These are phyloP conservation scores for Emmonsiellopsis sp. DNA, from an alignment of 2,329 filamentous ascomycete species.

Conservation along the genomic window DNA sequence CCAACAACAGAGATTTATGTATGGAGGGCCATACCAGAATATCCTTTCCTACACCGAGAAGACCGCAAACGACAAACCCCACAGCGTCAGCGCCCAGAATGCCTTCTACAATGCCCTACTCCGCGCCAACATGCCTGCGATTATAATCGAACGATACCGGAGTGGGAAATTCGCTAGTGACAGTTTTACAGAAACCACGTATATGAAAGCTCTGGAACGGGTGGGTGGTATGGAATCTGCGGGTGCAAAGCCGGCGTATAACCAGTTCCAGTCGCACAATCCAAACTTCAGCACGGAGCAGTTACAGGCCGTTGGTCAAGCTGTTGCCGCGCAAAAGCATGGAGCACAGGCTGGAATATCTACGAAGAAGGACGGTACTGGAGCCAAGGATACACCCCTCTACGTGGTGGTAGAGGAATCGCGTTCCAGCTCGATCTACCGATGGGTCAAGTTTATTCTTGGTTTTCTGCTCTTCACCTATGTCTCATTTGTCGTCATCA, in stretches of 20 bases:
- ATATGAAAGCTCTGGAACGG: slow-evolving; percentile 62
- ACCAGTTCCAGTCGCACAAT: slow-evolving; percentile 14
- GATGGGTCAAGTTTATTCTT: slow-evolving; percentile 80
- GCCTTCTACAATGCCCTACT: slow-evolving; percentile 88
- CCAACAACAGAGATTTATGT: slow-evolving; percentile 30
- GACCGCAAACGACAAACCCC: slow-evolving; percentile 85
- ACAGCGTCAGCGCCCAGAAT: slow-evolving; percentile 79
- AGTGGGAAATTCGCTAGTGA: slow-evolving; percentile 79
- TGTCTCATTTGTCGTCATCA: slow-evolving; percentile 67
- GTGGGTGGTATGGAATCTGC: slow-evolving; percentile 39
- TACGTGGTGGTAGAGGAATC: slow-evolving; percentile 95
- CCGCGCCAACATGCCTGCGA: slow-evolving; percentile 86
- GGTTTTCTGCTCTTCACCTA: slow-evolving; percentile 74
- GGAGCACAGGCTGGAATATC: slow-evolving; percentile 55
- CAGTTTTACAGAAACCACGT: slow-evolving; percentile 65
- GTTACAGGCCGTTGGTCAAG: slow-evolving; percentile 71
- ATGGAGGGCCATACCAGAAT: slow-evolving; percentile 38
- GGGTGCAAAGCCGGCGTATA: slow-evolving; percentile 14
- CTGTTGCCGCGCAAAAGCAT: slow-evolving; percentile 62
- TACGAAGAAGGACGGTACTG: slow-evolving; percentile 46
- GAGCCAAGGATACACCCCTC: slow-evolving; percentile 73
- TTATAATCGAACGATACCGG: slow-evolving; percentile 82
- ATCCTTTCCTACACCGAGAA: slow-evolving; percentile 79
- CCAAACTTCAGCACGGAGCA: slow-evolving; percentile 49
- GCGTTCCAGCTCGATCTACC: slow-evolving; percentile 67